These are phyloP conservation scores for Thymus quinquecostatus DNA, from an alignment of 257 asterid species.

Conservation along the genomic window DNA sequence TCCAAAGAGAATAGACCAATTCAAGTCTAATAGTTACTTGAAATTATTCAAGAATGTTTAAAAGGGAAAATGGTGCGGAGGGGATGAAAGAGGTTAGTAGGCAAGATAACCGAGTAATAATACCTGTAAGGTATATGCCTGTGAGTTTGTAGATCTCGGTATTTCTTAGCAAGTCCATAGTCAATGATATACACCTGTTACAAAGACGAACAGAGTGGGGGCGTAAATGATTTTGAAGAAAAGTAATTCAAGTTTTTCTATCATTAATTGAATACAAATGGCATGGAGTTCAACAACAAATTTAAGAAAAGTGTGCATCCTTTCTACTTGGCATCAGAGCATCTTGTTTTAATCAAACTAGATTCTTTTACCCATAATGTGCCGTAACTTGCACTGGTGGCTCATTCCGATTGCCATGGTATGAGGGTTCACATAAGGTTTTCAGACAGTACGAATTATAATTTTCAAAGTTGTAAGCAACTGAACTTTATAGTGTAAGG, in stretches of 20 bases:
- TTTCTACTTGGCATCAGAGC: conserved; percentile 4
- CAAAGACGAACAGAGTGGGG: conserved; percentile 24
- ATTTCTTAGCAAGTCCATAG: conserved; percentile 96
- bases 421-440: background rate
- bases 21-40: conserved; percentile 15
- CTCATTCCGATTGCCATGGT: background rate
- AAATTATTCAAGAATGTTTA: background rate
- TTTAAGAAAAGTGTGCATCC: background rate
- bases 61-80: background rate
- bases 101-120: background rate
- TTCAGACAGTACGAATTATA: background rate
- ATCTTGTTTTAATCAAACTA: background rate
- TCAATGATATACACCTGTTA: conserved; percentile 90
- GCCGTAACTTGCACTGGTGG: background rate
- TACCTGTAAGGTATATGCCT: conserved; percentile 98
- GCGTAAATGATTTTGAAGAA: background rate
- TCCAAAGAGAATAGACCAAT: conserved; percentile 4
- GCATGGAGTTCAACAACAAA: background rate
- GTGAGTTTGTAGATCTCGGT: conserved; percentile 91
- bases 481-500: background rate
- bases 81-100: background rate
- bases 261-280: conserved; percentile 3
- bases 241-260: background rate
- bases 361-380: background rate
- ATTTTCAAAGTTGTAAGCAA: background rate